Evolutionary conservation across 129 eudicot genomes (phyloP).

Genomic region (sunflower (Helianthus annuus)): HanXRQr2.0-SUNRISE NC_035446.2:96497675-96498174

Average conservation of each 20-base stretch:
- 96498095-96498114: slow-evolving; percentile 38
- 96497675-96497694: slow-evolving; percentile 14
- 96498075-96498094: slow-evolving; percentile 57
- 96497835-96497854: slow-evolving; percentile 61
- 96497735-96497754: neutral
- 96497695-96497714: slow-evolving; percentile 48
- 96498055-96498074: slow-evolving; percentile 60
- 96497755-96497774: slow-evolving; percentile 19
- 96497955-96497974: slow-evolving; percentile 59
- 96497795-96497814: slow-evolving; percentile 40
- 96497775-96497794: neutral
- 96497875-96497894: slow-evolving; percentile 45
- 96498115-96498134: too few relatives aligned
- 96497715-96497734: slow-evolving; percentile 36
- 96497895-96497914: slow-evolving; percentile 53
- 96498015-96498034: slow-evolving; percentile 64
- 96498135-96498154: slow-evolving; percentile 4
- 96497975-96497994: slow-evolving; percentile 30
- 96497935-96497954: slow-evolving; percentile 70
- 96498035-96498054: slow-evolving; percentile 30
- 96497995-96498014: slow-evolving; percentile 52
- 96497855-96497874: slow-evolving; percentile 50
- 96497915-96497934: slow-evolving; percentile 51
- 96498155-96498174: neutral
- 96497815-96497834: slow-evolving; percentile 41